Conservation (phyloP, 768 basidiomycete genomes). For the Mycena rebaudengoi region DNA sequence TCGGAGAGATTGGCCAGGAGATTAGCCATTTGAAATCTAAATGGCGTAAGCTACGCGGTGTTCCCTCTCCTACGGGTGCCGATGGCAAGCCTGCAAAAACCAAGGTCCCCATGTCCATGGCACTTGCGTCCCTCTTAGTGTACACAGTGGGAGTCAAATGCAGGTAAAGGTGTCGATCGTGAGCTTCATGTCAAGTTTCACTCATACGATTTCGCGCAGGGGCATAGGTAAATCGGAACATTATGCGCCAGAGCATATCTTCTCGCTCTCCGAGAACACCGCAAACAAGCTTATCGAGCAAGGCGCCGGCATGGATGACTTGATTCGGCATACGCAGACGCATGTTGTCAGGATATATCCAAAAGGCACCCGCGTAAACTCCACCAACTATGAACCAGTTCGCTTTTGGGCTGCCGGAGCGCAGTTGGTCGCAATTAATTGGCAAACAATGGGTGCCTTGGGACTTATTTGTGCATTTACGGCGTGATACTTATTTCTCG, state of each 20-base stretch:
- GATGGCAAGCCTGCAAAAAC: slow-evolving; percentile 34
- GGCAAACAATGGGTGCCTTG: slow-evolving; percentile 96
- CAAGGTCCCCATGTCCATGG: slow-evolving; percentile 77
- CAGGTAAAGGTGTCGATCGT: too few relatives aligned
- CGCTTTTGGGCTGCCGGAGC: slow-evolving; percentile 91
- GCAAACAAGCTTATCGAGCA: slow-evolving; percentile 81
- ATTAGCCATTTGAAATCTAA: slow-evolving; percentile 33
- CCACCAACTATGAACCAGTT: slow-evolving; percentile 92
- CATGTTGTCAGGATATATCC: slow-evolving; percentile 93
- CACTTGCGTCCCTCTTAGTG: slow-evolving; percentile 82
- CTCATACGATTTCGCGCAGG: too few relatives aligned
- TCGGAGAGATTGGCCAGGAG: slow-evolving; percentile 28
- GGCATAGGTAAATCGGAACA: slow-evolving; percentile 91
- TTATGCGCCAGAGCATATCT: slow-evolving; percentile 89
- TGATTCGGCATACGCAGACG: slow-evolving; percentile 90
- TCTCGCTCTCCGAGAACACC: slow-evolving; percentile 89
- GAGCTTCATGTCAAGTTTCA: too few relatives aligned
- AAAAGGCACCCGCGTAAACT: slow-evolving; percentile 81
- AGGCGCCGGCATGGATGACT: slow-evolving; percentile 58
- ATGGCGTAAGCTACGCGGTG: slow-evolving; percentile 36
- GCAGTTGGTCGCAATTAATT: slow-evolving; percentile 94
- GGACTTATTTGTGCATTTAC: too few relatives aligned
- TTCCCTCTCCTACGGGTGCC: slow-evolving; percentile 26
- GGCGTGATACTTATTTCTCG: too few relatives aligned
- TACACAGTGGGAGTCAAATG: slow-evolving; percentile 98